Percentiles rank a stretch among this genome's conserved stretches.
Evolutionary conservation across 768 basidiomycete species (phyloP).

Genomic region (Leccinum variicolor): DNA sequence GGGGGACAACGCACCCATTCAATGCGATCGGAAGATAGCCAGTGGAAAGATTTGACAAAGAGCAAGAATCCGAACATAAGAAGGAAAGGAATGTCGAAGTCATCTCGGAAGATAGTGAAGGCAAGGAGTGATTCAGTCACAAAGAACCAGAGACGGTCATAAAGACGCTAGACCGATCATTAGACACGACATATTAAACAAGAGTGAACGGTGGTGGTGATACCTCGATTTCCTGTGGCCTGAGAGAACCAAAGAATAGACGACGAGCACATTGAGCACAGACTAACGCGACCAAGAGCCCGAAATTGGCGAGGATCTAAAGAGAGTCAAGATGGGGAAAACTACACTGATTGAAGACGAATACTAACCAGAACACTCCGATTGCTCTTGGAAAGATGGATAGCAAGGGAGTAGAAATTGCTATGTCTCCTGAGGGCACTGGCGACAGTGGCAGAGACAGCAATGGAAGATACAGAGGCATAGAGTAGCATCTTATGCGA

Average conservation of each 20-base stretch:
- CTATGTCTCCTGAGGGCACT: slow-evolving; percentile 80
- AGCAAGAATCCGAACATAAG: slow-evolving; percentile 93
- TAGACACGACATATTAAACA: neutral
- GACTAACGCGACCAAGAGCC: slow-evolving; percentile 70
- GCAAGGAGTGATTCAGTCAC: slow-evolving; percentile 95
- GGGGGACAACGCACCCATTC: slow-evolving; percentile 74
- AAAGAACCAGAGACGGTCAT: slow-evolving; percentile 97
- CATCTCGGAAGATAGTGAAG: slow-evolving; percentile 95
- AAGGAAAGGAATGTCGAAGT: slow-evolving; percentile 89
- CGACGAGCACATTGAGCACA: slow-evolving; percentile 76
- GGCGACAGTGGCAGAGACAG: slow-evolving; percentile 68
- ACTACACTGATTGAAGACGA: neutral
- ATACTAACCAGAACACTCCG: slow-evolving; percentile 82
- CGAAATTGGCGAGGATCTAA: slow-evolving; percentile 90
- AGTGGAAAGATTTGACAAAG: slow-evolving; percentile 97
- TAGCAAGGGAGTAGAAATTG: slow-evolving; percentile 93
- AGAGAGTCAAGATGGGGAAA: slow-evolving; percentile 1
- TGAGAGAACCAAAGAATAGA: slow-evolving; percentile 87
- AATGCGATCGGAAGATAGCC: slow-evolving; percentile 92
- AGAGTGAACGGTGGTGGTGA: slow-evolving; percentile 16
- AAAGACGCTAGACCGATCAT: slow-evolving; percentile 68
- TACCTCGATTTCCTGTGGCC: slow-evolving; percentile 91
- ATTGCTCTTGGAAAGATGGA: slow-evolving; percentile 89
- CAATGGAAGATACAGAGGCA: slow-evolving; percentile 57
- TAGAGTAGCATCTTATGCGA: slow-evolving; percentile 71